Base-by-base conservation (phyloP, 139 green algal genomes). In the Coelastrella sp. region DNA sequence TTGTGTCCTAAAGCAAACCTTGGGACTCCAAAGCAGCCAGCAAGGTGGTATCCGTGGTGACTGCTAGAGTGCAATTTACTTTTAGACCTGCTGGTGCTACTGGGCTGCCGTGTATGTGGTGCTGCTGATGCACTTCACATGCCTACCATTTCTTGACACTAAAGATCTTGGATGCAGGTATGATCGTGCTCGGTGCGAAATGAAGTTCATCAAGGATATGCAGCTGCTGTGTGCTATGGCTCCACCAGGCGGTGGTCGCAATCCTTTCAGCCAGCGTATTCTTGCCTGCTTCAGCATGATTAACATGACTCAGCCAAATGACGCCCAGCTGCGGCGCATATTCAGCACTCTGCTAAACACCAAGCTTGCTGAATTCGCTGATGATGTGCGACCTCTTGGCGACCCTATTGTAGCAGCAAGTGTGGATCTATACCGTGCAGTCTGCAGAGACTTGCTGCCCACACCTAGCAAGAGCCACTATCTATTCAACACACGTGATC, bases 381-480 rank as follows among this genome's bases (percentile, higher is more conserved):
- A 98, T 64, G 92, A 96, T 87, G 86, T 97, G 21, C 67, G 78
- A 19, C 87, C 90, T 79, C 89, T 98, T 79, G 86, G 79, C 0
- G 59, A 84, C 27, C 94, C 93, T 73, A 83, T 98, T 50, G 94
- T 96, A 53, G 93, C 96, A 51, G 96, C 96, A 21, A 95, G 91
- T 43, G 94, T 98, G 40, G 96, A 98, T 78, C 89, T 99, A 78
- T 94, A 98, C 89, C 60, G 77, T 9, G 62, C 57, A 32, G 83
- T 83, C 2, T 43, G 32, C 43, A 43, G 45, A 89, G 93, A 95
- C 72, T 95, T 98, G 89, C 83, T 98, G 86, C 95, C 95, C 21
- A 93, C 88, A 30, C 91, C 95, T 25, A 90, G 96, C 78, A 97
- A 97, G 87, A 98, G 96, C 82, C 94, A 97, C 78, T 98, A 98